These are phyloP conservation scores for Lentinula lateritia DNA, from an alignment of 768 basidiomycete genomes.

Conservation along the genomic window DNA sequence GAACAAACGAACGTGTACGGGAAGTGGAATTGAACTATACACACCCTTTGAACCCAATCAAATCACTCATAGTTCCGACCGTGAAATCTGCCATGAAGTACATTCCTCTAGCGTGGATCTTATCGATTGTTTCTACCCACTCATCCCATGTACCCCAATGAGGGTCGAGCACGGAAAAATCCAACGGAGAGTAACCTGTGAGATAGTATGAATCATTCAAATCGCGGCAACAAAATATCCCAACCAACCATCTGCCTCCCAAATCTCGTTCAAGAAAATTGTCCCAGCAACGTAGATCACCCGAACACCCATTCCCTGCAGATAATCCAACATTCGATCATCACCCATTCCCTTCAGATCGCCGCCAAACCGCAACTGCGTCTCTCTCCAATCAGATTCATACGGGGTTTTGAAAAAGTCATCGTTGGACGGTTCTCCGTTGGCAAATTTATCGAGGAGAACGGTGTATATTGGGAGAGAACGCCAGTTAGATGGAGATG, in stretches of 20 bases:
- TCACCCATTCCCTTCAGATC: constrained; percentile 75
- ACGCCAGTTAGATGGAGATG: constrained; percentile 85
- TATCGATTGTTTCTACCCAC: constrained; percentile 72
- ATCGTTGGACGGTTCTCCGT: constrained; percentile 89
- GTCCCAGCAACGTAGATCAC: constrained; percentile 91
- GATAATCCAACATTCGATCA: constrained; percentile 67
- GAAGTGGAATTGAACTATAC: neutral
- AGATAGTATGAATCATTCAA: neutral
- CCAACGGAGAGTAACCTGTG: constrained; percentile 87
- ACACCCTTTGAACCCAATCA: constrained; percentile 81
- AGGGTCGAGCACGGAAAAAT: constrained; percentile 86
- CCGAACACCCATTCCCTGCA: constrained; percentile 82
- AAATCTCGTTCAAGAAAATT: constrained; percentile 91
- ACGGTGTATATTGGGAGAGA: constrained; percentile 73
- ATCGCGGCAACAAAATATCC: neutral
- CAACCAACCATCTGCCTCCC: constrained; percentile 89
- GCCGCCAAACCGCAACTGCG: constrained; percentile 85
- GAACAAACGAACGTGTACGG: neutral
- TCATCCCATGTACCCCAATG: constrained; percentile 85
- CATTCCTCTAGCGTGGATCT: constrained; percentile 78
- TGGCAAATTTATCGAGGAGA: constrained; percentile 90
- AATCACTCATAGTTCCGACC: constrained; percentile 86
- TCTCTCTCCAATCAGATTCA: constrained; percentile 85
- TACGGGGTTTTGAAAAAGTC: constrained; percentile 78
- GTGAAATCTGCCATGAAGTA: constrained; percentile 94